These are phyloP conservation scores for Alternaria rosae DNA, from an alignment of 2,329 filamentous ascomycete species.

Conservation along the genomic window DNA sequence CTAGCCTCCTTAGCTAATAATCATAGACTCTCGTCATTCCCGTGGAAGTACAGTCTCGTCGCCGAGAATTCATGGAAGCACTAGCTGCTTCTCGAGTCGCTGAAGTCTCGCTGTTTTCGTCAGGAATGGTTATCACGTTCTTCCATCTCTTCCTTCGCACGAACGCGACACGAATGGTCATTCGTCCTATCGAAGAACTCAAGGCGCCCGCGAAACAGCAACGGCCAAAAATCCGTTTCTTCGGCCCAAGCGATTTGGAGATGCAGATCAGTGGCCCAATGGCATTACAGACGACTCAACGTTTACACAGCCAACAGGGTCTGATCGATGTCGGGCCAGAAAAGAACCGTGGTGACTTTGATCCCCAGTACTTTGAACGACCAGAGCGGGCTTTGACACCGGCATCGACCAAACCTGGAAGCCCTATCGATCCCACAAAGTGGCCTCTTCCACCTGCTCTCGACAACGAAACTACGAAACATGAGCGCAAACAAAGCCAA, in stretches of 20 bases:
- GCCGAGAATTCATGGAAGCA: constrained; percentile 51
- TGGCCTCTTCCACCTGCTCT: constrained; percentile 47
- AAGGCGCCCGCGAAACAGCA: constrained; percentile 50
- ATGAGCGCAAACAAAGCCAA: constrained; percentile 41
- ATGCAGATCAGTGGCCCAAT: constrained; percentile 52
- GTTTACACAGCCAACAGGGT: constrained; percentile 45
- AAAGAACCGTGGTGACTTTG: constrained; percentile 48
- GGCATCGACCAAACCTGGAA: constrained; percentile 34
- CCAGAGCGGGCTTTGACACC: constrained; percentile 43
- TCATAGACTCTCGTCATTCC: constrained; percentile 65
- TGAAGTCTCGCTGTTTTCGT: constrained; percentile 70
- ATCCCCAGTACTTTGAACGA: constrained; percentile 43
- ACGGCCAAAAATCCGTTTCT: constrained; percentile 59
- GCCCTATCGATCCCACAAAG: constrained; percentile 43
- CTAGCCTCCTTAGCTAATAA: constrained; percentile 7
- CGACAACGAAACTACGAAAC: constrained; percentile 27
- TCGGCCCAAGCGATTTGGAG: constrained; percentile 53
- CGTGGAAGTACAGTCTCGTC: constrained; percentile 65
- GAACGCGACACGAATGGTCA: constrained; percentile 65
- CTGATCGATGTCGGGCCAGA: constrained; percentile 48
- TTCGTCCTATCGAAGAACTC: constrained; percentile 58
- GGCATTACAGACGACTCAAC: constrained; percentile 41
- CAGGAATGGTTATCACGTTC: constrained; percentile 69
- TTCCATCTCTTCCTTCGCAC: constrained; percentile 73
- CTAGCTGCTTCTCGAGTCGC: constrained; percentile 68